phyloP scores from a whole-genome alignment of 345 rosid genomes.

The Hevea brasiliensis region DNA sequence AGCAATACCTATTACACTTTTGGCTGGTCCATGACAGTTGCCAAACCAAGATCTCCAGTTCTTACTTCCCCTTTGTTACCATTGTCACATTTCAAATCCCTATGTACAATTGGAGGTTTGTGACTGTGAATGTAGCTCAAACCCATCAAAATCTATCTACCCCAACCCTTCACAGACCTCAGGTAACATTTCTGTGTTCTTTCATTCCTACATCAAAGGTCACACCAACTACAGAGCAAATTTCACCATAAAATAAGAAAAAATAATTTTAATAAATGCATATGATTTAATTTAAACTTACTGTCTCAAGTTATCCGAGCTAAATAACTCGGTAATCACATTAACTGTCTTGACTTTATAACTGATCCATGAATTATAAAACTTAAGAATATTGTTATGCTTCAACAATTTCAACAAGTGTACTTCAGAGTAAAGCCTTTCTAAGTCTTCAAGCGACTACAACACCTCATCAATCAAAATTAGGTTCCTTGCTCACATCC shows the following conservation, averaged over 20 bases:
- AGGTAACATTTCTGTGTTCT: constrained; percentile 26
- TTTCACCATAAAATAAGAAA: constrained; percentile 20
- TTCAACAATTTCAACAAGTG: constrained; percentile 27
- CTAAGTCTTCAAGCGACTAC: constrained; percentile 28
- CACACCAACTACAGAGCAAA: constrained; percentile 17
- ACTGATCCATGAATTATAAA: constrained; percentile 29
- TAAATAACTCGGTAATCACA: constrained; percentile 24
- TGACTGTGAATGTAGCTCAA: constrained; percentile 7
- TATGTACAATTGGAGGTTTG: constrained; percentile 19
- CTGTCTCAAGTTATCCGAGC: constrained; percentile 27
- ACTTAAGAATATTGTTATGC: constrained; percentile 23
- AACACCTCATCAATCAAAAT: constrained; percentile 23
- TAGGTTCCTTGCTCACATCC: constrained; percentile 34
- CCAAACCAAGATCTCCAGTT: constrained; percentile 32
- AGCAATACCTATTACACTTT: constrained; percentile 34
- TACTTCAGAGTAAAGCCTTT: constrained; percentile 30
- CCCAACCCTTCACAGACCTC: constrained; percentile 29
- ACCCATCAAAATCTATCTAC: constrained; percentile 20
- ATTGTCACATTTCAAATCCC: constrained; percentile 19
- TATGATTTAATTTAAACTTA: constrained; percentile 6
- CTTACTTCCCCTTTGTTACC: constrained; percentile 21
- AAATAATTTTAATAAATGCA: neutral
- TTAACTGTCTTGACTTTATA: constrained; percentile 22
- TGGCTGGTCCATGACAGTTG: constrained; percentile 26
- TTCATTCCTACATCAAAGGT: constrained; percentile 15